phyloP scores from a whole-genome alignment of 2,329 filamentous ascomycete species.

The Aspergillus transmontanensis region DNA sequence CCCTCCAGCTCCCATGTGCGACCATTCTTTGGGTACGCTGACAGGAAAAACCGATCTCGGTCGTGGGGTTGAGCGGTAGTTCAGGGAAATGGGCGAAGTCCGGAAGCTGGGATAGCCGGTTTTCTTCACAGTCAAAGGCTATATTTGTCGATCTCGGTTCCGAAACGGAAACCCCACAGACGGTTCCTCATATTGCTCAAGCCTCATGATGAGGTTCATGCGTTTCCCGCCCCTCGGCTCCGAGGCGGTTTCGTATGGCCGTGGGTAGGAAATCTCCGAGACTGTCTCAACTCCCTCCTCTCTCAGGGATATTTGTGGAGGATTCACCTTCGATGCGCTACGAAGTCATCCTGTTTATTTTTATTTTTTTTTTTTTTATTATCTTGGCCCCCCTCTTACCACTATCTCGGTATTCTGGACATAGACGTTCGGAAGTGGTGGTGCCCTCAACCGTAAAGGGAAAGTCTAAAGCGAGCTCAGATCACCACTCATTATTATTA shows the following conservation, averaged over 20 bases:
- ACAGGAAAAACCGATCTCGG: neutral
- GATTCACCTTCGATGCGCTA: neutral
- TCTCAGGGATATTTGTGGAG: neutral
- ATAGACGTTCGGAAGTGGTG: neutral
- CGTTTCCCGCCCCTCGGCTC: neutral
- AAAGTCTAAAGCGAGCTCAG: neutral
- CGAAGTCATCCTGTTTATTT: neutral
- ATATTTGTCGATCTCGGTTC: conserved; percentile 7
- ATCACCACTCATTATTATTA: neutral
- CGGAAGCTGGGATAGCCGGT: conserved; percentile 2
- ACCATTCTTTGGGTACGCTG: neutral
- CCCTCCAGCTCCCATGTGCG: neutral
- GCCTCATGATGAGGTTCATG: neutral
- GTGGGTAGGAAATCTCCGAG: neutral
- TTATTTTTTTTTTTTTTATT: neutral
- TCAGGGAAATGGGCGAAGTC: neutral
- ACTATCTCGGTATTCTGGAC: neutral
- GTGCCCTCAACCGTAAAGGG: neutral
- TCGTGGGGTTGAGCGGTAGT: neutral
- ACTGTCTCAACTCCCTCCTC: neutral
- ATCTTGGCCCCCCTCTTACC: neutral
- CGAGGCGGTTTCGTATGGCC: neutral
- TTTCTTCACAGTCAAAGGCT: neutral
- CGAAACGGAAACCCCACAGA: conserved; percentile 8
- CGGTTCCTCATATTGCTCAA: neutral